Evolutionary conservation across 169 alveolate genomes (phyloP).

Genomic region (Besnoitia besnoiti): DNA sequence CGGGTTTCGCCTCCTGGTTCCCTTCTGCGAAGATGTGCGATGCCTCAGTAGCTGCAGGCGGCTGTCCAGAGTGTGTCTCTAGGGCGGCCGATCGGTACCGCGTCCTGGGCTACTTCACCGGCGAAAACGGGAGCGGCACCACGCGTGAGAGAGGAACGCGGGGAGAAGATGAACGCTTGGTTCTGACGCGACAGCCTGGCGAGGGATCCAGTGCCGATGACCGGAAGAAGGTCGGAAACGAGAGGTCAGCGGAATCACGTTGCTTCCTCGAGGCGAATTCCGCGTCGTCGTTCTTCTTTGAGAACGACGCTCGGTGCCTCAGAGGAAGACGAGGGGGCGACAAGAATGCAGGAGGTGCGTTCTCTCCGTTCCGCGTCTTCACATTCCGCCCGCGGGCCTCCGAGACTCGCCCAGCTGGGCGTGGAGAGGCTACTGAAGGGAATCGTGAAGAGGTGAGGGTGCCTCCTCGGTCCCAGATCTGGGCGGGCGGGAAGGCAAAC

Average conservation of each 20-base stretch:
- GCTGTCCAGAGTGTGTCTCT: neutral
- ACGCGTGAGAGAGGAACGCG: too few species aligned
- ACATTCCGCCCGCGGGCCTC: neutral
- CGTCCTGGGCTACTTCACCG: neutral
- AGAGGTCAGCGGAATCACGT: neutral
- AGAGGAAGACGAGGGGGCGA: neutral
- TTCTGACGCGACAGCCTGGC: too few species aligned
- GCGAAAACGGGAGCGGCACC: neutral
- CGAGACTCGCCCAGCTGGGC: too few species aligned
- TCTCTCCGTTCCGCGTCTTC: neutral
- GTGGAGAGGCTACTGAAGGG: too few species aligned
- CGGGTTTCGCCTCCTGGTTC: too few species aligned
- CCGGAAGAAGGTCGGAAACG: too few species aligned
- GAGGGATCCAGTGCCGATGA: too few species aligned
- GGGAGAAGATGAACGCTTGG: too few species aligned
- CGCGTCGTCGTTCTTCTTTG: neutral
- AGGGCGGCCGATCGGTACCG: neutral
- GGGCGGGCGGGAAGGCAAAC: too few species aligned
- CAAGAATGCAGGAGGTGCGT: neutral
- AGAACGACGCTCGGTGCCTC: neutral
- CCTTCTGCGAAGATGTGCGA: too few species aligned
- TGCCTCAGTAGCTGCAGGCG: neutral
- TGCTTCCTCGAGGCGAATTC: neutral
- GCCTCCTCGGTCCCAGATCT: too few species aligned
- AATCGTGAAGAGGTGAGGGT: too few species aligned